Base-by-base conservation (phyloP, 805 yeast genomes). In the Yarrowia osloensis region DNA sequence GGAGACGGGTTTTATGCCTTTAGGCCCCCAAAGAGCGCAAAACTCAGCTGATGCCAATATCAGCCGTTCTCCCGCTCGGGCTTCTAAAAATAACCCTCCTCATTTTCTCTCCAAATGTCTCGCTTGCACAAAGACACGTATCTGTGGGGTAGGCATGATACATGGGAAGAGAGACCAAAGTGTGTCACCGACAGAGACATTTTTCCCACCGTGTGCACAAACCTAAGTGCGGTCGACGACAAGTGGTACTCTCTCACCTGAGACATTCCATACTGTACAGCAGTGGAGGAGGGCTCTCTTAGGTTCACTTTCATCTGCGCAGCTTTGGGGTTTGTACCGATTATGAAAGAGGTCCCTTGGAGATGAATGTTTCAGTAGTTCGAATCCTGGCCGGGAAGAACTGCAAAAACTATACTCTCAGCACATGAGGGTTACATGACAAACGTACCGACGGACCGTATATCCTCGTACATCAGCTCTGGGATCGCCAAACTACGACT, bases 91-190 rank as follows among this genome's bases (percentile, higher is more conserved):
- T 35, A 35, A 19, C 6, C 19, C n/a, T 7, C 39, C 39, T 4
- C 15, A 35, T 15, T 35, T 35, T 35, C n/a, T 15, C 39, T 35
- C 15, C 19, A 13, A 6, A 6, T 35, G 19, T 35, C 39, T 35
- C 39, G 39, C 39, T 15, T 42, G 22, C 12, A 42, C 47, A 42
- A 22, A 42, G 44, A 19, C 44, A n/a, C 21, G 42, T 15, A 21
- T 42, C 50, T 44, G 50, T 44, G 50, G 50, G 50, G 50, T 44
- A 44, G 50, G 11, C 31, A 26, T 44, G 50, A 6, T 17, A 44
- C 50, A 44, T 42, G 28, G 44, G 15, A 19, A 42, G 47, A 40
- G 44, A 39, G 44, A 19, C 37, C 3, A 17, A n/a, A n/a, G n/a
- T n/a, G n/a, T n/a, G n/a, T n/a, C n/a, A n/a, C n/a, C n/a, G n/a